Evolutionary conservation across 768 basidiomycete genomes (phyloP), one percentile per base, ranked within the genome.

Genomic region (Trametes cinnabarina): DNA sequence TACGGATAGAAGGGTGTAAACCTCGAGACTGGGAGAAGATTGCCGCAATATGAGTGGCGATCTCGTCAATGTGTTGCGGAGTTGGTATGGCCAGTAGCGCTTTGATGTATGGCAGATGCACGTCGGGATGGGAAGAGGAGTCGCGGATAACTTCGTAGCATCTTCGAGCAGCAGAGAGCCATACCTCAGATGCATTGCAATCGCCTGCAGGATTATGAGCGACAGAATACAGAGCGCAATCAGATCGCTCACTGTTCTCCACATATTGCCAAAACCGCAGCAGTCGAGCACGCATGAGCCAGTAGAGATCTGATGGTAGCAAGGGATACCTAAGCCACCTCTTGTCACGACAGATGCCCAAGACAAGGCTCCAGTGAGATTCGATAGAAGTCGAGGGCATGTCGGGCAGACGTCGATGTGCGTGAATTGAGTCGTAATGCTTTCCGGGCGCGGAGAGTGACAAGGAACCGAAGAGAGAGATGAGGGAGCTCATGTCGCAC

Each of bases 211-310:
- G 4, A 7, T n/a, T 3, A n/a, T 39, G 2, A 51, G 19, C 5
- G 20, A 11, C 0, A 6, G 6, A 32, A 1, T 19, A 2, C 19
- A 42, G 23, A 9, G 11, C 20, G 19, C 5, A 17, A 3, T 8
- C 26, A 35, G 2, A 17, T 14, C 19, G 4, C 51, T 23, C 47
- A 53, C 51, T 40, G 19, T 11, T 42, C 6, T 34, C 22, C 10
- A 39, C 5, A 20, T 26, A 34, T 7, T 55, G 35, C 22, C 19
- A 3, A 17, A 32, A 60, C 3, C 43, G 50, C 19, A 72, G 74
- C 9, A 83, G 69, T 28, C 72, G 64, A 12, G 79, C 79, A 32
- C 72, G 78, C 80, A 88, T 81, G 46, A 82, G 66, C 86, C 86
- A 88, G 68, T 82, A 88, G 47, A 76, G 74, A 65, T 88, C 85